Base-by-base conservation (phyloP, 108 stramenopile species). In the Cyclostephanos tholiformis region DNA sequence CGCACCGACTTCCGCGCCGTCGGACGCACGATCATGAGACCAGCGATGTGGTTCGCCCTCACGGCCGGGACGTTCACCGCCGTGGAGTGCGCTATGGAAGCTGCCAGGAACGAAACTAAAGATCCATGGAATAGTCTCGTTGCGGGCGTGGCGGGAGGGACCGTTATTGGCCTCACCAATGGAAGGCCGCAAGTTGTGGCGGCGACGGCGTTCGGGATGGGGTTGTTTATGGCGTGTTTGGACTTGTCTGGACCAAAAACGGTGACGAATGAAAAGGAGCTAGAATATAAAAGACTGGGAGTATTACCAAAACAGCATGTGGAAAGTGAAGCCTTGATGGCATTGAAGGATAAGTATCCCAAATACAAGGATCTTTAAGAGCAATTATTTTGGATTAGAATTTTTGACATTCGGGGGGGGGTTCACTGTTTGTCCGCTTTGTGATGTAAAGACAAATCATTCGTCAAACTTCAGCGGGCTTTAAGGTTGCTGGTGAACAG, bases 131-230 rank as follows among this genome's bases (percentile, higher is more conserved):
- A 83, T 70, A 63, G 57, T 63, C 61, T 75, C 32, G 73, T 75
- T 13, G 77, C 77, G 20, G 82, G 82, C 22, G 71, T 79, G 78
- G 82, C 69, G 11, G 82, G 78, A 48, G 82, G 82, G 39, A 32
- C 67, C 25, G 74, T 83, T 4, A 67, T 79, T 26, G 82, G 82
- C 13, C 39, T 74, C 30, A 75, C 68, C 13, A 75, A 55, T 16
- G 73, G 77, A 43, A 62, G 74, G 35, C 78, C 78, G 17, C 71
- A 79, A 22, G 75, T 79, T 65, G 56, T 79, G 10, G 69, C 72
- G 29, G 69, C 77, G 22, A 69, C 78, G 38, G 73, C 82, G 5
- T 65, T 83, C 55, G 82, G 64, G 9, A 73, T 69, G 55, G 82
- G 82, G 22, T 49, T 83, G 17, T 79, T 83, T 29, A 83, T 83